Base-by-base conservation (phyloP, 202 grass and related monocot species). In the Cymbopogon flexuosus region DNA sequence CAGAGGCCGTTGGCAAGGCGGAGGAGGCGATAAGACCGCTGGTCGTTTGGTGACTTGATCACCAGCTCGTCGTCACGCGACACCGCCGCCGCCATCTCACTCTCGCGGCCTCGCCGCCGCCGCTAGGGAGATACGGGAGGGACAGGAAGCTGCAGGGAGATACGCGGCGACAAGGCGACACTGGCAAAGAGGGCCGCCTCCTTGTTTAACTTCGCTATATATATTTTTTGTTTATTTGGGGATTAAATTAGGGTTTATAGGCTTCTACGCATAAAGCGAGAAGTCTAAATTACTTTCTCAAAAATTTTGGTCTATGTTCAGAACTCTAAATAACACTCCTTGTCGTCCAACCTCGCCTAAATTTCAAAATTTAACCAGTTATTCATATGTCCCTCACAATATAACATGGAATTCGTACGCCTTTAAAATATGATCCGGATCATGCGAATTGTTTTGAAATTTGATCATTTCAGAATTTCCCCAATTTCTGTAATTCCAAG, bases 1-100 rank as follows among this genome's bases (percentile, higher is more conserved):
- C 46, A 80, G 30, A 98, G 92, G 72, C 90, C 90, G 66, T 98
- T 98, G 43, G 79, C 45, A 72, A 98, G 86, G 84, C 73, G 90
- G 19, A 98, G 69, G 72, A 89, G 82, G 69, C 90, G 87, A 68
- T 95, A 98, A 60, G 87, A 93, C 43, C 88, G 91, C 51, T 88
- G 79, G 60, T 98, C 95, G 59, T 69, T 94, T 13, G 92, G 95
- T 12, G 95, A 93, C 81, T 98, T 98, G 47, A 83, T 72, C 65
- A 98, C 76, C 62, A 95, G 69, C 52, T 91, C 84, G 60, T 98
- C 90, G 37, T 81, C 65, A 3, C 79, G 79, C 14, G 73, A 75
- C 27, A 70, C 52, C 15, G 39, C 84, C 84, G 68, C 64, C 74
- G 73, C 81, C 90, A 93, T 93, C 77, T 31, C 67, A 64, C 19